Base-by-base conservation (phyloP, 352 stramenopile genomes). In the Phytophthora kernoviae region DNA sequence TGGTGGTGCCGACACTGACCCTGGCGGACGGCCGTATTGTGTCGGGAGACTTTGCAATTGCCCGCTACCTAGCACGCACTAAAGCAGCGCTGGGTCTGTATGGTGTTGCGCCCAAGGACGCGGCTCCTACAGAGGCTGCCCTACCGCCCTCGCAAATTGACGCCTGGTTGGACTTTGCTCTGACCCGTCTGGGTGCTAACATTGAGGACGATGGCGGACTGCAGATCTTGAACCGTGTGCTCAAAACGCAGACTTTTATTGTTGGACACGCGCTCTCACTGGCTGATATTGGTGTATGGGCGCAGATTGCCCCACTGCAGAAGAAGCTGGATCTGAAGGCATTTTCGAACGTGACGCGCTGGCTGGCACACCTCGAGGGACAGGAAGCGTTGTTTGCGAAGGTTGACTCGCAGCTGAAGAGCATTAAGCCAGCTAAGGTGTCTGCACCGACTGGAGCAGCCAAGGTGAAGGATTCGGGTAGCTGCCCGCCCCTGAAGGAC, bases 271-370 rank as follows among this genome's bases (percentile, higher is more conserved):
- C 80, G 5, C 61, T 99, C 8, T 97, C 96, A 18, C 81, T 99
- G 17, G 98, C 97, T 1, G 98, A 99, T 79, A 79, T 99, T 39
- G 93, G 91, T 6, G 65, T 99, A 8, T 99, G 93, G 90, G 77
- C 88, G 11, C 70, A 84, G 1, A 26, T 98, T 4, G 34, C 66
- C 6, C 64, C 70, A 26, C 54, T 76, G 47, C 54, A 66, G 34
- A 76, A 79, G 41, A 72, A 81, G 47, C 59, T 88, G 37, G 71
- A 80, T 27, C 62, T 88, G 21, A 50, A 65, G 8, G 45, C 72
- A 20, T 91, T 89, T 59, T 58, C 76, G 21, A 78, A 96, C 61
- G 79, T 96, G 20, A 57, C 72, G 17, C 87, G 88, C 55, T 97
- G 88, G 88, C 73, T 91, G 36, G 60, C 46, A 26, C 83, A 86